phyloP scores from a whole-genome alignment of 306 rosid genomes.

The Quercus aquifolioides region DNA sequence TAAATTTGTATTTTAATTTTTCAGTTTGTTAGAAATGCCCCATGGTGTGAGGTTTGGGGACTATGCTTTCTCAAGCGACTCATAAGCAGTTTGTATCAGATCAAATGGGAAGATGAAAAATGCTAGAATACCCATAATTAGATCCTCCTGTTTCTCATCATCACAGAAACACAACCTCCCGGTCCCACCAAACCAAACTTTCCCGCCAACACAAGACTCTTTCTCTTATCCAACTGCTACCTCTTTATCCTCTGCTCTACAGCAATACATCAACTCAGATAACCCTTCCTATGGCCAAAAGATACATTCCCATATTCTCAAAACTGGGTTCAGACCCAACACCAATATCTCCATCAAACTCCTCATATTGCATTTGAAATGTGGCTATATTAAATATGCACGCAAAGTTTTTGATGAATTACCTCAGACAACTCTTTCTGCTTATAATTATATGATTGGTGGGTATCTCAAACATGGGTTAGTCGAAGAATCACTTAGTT shows the following conservation, averaged over 20 bases:
- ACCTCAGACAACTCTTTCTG: slow-evolving; percentile 55
- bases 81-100: neutral
- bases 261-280: slow-evolving; percentile 68
- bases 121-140: slow-evolving; percentile 9
- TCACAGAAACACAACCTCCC: neutral
- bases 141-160: slow-evolving; percentile 23
- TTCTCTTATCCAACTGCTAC: slow-evolving; percentile 25
- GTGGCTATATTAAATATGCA: slow-evolving; percentile 54
- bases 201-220: slow-evolving; percentile 22
- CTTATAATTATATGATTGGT: slow-evolving; percentile 73
- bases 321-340: slow-evolving; percentile 74
- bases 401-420: slow-evolving; percentile 73
- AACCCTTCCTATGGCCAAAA: slow-evolving; percentile 67
- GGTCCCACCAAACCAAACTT: slow-evolving; percentile 5
- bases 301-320: slow-evolving; percentile 69
- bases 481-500: slow-evolving; percentile 46
- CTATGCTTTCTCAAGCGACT: neutral
- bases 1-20: too few species aligned
- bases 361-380: slow-evolving; percentile 60
- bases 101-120: slow-evolving; percentile 32
- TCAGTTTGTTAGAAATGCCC: too few species aligned
- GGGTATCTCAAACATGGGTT: slow-evolving; percentile 61
- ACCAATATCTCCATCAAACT: slow-evolving; percentile 75
- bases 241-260: slow-evolving; percentile 48
- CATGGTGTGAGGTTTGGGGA: too few species aligned